Percentiles rank a stretch among this genome's conserved stretches.
phyloP scores from a whole-genome alignment of 148 eudicot genomes.

The Rhododendron simsii region DNA sequence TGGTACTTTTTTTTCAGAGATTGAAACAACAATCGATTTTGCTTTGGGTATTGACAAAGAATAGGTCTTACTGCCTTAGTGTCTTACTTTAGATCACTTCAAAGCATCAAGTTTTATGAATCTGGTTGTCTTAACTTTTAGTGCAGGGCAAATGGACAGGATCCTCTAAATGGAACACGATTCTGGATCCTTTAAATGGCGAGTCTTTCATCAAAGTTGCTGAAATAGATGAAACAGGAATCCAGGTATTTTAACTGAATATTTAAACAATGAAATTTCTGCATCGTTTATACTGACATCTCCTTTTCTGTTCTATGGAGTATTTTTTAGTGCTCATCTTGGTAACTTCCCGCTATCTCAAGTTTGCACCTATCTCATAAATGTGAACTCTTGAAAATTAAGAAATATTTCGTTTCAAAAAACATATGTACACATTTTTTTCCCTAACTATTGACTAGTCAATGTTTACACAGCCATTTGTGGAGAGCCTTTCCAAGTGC shows the following conservation, averaged over 20 bases:
- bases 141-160: constrained; percentile 90
- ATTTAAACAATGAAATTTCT: background rate
- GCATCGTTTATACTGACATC: background rate
- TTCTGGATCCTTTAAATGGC: constrained; percentile 89
- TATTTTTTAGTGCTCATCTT: background rate
- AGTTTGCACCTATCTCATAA: background rate
- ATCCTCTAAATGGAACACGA: constrained; percentile 71
- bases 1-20: background rate
- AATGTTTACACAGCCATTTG: constrained; percentile 75
- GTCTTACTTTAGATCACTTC: background rate
- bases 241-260: constrained; percentile 45
- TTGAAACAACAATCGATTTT: background rate
- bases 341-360: background rate
- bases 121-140: constrained; percentile 24
- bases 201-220: constrained; percentile 92
- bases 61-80: background rate
- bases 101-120: background rate
- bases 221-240: constrained; percentile 67
- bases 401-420: background rate
- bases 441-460: background rate
- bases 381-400: background rate
- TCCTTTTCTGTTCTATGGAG: background rate
- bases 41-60: background rate
- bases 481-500: constrained; percentile 86
- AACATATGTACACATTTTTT: background rate